Evolutionary conservation across 2,329 filamentous ascomycete genomes (phyloP).

Genomic region (Aotearoamyces nothofagi): DNA sequence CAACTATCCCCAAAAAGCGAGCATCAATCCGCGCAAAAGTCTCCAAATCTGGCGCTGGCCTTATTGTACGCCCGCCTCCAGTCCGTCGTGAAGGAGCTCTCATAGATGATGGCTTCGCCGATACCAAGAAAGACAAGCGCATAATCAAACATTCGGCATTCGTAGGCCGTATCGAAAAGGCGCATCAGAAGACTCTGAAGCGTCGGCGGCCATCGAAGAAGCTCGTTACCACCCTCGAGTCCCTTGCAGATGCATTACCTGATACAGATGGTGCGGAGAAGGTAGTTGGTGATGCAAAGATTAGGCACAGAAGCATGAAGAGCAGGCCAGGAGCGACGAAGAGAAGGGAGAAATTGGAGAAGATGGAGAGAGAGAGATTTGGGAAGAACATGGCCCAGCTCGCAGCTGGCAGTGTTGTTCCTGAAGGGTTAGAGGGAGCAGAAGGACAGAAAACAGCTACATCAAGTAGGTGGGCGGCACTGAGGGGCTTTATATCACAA

Average conservation of each 20-base stretch:
- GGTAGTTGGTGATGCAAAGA: slow-evolving; percentile 34
- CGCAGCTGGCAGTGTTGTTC: slow-evolving; percentile 9
- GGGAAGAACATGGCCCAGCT: slow-evolving; percentile 69
- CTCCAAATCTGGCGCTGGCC: slow-evolving; percentile 31
- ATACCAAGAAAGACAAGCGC: slow-evolving; percentile 72
- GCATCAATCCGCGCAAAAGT: slow-evolving; percentile 39
- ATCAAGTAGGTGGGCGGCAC: slow-evolving; percentile 58
- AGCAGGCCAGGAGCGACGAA: slow-evolving; percentile 68
- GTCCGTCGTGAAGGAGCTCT: slow-evolving; percentile 29
- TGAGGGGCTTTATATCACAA: slow-evolving; percentile 69
- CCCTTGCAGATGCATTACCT: slow-evolving; percentile 68
- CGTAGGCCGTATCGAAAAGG: slow-evolving; percentile 59
- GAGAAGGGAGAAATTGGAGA: slow-evolving; percentile 67
- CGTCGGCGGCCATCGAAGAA: slow-evolving; percentile 60
- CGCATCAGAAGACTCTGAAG: slow-evolving; percentile 37
- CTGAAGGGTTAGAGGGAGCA: slow-evolving; percentile 3
- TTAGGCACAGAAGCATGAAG: slow-evolving; percentile 61
- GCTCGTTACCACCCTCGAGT: slow-evolving; percentile 58
- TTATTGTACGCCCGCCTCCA: slow-evolving; percentile 9
- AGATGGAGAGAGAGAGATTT: slow-evolving; percentile 71
- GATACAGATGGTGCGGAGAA: slow-evolving; percentile 29
- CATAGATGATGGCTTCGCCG: slow-evolving; percentile 43
- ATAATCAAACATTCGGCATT: slow-evolving; percentile 70
- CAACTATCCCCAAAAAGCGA: slow-evolving; percentile 33
- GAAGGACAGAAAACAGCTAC: slow-evolving; percentile 19